Conservation (phyloP, 2,329 filamentous ascomycete species). For the Sordariomycetes sp. region DNA sequence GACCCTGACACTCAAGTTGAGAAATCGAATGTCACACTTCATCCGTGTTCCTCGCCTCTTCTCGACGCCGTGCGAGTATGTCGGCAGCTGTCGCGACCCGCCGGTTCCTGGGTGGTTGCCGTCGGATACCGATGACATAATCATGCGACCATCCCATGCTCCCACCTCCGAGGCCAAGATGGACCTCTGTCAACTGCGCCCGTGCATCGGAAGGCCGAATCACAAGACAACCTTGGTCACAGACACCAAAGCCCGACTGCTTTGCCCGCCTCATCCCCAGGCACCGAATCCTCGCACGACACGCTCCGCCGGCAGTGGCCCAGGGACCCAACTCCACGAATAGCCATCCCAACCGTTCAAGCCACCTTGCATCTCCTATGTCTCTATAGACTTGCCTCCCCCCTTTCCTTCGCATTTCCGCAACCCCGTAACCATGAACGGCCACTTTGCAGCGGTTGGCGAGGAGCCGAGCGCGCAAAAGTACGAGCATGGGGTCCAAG, state of each 20-base stretch:
- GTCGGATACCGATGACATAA: neutral
- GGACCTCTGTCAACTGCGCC: neutral
- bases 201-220: neutral
- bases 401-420: neutral
- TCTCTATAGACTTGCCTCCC: neutral
- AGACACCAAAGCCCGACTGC: neutral
- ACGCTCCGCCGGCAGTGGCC: neutral
- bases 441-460: conserved; percentile 66
- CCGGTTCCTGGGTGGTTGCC: neutral
- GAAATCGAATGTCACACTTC: too few relatives aligned
- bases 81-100: neutral
- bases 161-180: neutral
- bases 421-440: conserved; percentile 45
- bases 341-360: neutral
- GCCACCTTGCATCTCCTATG: conserved; percentile 1
- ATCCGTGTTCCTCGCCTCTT: too few relatives aligned
- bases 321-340: neutral
- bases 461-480: conserved; percentile 47
- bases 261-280: neutral
- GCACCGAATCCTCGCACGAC: neutral
- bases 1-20: too few relatives aligned
- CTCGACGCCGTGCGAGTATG: too few relatives aligned
- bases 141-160: neutral
- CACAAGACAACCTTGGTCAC: neutral
- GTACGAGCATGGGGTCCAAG: conserved; percentile 91